Evolutionary conservation across 2,329 filamentous ascomycete genomes (phyloP).

Genomic region (Waltergamsia citrina): DNA sequence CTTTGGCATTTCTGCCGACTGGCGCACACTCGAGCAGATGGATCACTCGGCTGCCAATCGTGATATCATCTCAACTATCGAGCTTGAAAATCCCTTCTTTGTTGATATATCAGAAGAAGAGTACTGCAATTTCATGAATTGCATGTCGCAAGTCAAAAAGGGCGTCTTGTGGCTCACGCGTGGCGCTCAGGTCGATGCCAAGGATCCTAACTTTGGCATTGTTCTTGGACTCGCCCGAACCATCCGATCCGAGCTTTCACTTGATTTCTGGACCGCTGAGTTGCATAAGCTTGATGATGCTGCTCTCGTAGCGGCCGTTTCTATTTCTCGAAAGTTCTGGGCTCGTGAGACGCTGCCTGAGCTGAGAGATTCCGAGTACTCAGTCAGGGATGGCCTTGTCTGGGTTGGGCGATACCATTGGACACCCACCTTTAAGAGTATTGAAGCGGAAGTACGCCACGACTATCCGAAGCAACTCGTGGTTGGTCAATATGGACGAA

Average conservation of each 20-base stretch:
- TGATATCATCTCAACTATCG: no score
- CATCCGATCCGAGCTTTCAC: background rate
- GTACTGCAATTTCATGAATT: background rate
- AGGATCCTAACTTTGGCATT: background rate
- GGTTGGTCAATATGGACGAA: background rate
- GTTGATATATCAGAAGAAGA: background rate
- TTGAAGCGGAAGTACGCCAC: background rate
- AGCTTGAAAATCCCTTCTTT: no score
- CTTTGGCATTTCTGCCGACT: no score
- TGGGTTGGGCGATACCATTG: background rate
- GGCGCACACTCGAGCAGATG: no score
- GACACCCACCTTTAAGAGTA: background rate
- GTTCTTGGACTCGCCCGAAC: conserved; percentile 1
- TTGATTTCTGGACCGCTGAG: background rate
- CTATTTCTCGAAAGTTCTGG: no score
- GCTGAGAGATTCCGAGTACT: conserved; percentile 3
- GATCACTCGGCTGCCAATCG: no score
- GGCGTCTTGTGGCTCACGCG: conserved; percentile 1
- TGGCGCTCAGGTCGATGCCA: background rate
- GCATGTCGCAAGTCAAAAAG: no score
- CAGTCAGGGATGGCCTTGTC: conserved; percentile 1
- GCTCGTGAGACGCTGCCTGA: no score
- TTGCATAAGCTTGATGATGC: background rate
- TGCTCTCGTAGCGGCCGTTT: no score
- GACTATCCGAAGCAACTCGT: background rate